phyloP scores from a whole-genome alignment of 495 filamentous ascomycete species.

The Parathielavia appendiculata region DNA sequence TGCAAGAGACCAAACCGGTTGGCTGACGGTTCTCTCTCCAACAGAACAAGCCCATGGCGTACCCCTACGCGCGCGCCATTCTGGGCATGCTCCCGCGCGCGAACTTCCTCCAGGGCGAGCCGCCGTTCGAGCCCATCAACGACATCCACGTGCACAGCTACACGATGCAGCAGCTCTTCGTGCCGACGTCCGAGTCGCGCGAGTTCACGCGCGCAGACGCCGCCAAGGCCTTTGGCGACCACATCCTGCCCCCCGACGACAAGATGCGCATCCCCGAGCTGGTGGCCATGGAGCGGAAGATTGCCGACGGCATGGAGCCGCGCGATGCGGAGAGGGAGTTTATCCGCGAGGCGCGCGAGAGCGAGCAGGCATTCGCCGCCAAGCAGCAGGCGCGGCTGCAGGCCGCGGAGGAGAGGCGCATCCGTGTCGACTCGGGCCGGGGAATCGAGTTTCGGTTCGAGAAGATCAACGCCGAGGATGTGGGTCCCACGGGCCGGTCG shows the following conservation, averaged over 20 bases:
- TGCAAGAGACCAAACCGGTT: neutral
- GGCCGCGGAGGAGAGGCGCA: conserved; percentile 40
- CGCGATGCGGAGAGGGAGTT: conserved; percentile 38
- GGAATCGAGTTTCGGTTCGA: conserved; percentile 75
- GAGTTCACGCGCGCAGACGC: conserved; percentile 86
- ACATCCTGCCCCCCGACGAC: conserved; percentile 73
- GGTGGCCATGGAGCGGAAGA: conserved; percentile 55
- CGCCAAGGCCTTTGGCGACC: conserved; percentile 69
- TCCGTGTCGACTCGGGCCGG: conserved; percentile 44
- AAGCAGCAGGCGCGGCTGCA: conserved; percentile 40
- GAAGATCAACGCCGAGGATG: conserved; percentile 49
- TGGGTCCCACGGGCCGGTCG: conserved; percentile 46
- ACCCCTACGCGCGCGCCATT: conserved; percentile 69
- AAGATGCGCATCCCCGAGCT: conserved; percentile 88
- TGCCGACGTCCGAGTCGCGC: conserved; percentile 84
- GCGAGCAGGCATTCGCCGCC: conserved; percentile 32
- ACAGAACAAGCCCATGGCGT: conserved; percentile 72
- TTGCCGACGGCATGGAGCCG: conserved; percentile 10
- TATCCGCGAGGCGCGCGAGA: conserved; percentile 27
- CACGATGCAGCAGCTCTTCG: conserved; percentile 80
- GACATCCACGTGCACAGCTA: conserved; percentile 77
- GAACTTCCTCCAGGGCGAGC: conserved; percentile 18
- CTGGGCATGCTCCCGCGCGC: conserved; percentile 71
- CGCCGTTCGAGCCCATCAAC: conserved; percentile 79
- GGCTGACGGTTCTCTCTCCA: neutral